A percentile compares a stretch with the other conserved stretches of the same genome.
phyloP scores from a whole-genome alignment of 768 basidiomycete genomes.

The Pisolithus sp. region DNA sequence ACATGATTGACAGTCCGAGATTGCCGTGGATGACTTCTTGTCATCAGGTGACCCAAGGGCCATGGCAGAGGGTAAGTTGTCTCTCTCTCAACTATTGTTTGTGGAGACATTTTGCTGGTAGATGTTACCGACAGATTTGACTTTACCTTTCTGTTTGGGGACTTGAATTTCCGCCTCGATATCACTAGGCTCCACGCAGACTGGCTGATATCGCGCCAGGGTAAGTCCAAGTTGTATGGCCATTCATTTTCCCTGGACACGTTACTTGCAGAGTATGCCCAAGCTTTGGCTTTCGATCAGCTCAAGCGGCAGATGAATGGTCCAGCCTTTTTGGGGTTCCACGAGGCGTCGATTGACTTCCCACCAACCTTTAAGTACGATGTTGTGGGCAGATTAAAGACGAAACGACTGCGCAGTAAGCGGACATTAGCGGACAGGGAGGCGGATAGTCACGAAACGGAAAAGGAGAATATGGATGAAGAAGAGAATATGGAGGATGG shows the following conservation, averaged over 20 bases:
- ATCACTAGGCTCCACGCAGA: conserved; percentile 89
- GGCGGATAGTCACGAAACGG: conserved; percentile 31
- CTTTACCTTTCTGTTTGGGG: conserved; percentile 82
- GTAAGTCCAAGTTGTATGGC: conserved; percentile 30
- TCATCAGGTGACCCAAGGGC: conserved; percentile 54
- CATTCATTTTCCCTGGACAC: conserved; percentile 1
- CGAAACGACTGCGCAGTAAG: conserved; percentile 31
- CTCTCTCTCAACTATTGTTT: not conserved
- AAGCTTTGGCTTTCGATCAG: conserved; percentile 90
- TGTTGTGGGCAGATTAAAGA: conserved; percentile 52
- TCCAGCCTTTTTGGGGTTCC: conserved; percentile 68
- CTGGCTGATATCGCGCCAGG: conserved; percentile 82
- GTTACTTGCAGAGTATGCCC: conserved; percentile 56
- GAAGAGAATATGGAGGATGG: conserved; percentile 35
- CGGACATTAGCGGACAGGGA: conserved; percentile 32
- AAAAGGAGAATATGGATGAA: conserved; percentile 29
- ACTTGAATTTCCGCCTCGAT: conserved; percentile 87
- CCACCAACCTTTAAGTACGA: conserved; percentile 95
- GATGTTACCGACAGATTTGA: conserved; percentile 89
- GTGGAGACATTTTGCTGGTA: conserved; percentile 3
- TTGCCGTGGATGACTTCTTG: conserved; percentile 76
- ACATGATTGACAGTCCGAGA: conserved; percentile 46
- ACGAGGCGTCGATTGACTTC: conserved; percentile 76
- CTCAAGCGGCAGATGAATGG: conserved; percentile 72
- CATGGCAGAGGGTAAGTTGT: conserved; percentile 57